A percentile compares a stretch with the other conserved stretches of the same genome.
phyloP scores from a whole-genome alignment of 306 rosid genomes.

The Quercus variabilis region DNA sequence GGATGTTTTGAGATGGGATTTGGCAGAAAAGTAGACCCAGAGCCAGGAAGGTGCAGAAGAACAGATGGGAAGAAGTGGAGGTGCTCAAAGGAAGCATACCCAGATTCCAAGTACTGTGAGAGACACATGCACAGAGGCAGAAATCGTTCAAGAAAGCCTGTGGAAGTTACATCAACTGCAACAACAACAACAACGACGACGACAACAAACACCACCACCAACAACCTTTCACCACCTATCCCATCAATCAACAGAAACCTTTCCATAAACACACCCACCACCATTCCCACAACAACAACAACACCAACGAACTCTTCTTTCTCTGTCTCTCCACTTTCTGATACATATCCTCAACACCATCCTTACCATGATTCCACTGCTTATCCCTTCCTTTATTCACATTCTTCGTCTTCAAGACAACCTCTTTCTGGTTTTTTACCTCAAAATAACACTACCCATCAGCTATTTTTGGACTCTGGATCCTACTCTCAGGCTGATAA shows the following conservation, averaged over 20 bases:
- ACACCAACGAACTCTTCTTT: conserved; percentile 38
- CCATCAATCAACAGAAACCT: conserved; percentile 40
- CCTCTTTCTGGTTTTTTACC: conserved; percentile 44
- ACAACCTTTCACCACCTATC: conserved; percentile 37
- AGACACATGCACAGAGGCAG: conserved; percentile 99
- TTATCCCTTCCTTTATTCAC: conserved; percentile 51
- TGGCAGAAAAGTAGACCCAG: conserved; percentile 96
- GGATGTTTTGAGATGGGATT: conserved; percentile 93
- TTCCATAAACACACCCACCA: conserved; percentile 30
- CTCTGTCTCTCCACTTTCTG: conserved; percentile 45
- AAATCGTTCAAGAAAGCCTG: conserved; percentile 99
- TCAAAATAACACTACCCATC: conserved; percentile 46
- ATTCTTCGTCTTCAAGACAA: conserved; percentile 51
- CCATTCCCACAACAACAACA: not conserved
- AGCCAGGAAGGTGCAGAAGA: conserved; percentile 99
- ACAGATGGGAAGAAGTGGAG: conserved; percentile 99
- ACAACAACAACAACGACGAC: conserved; percentile 20
- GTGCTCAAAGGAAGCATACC: conserved; percentile 98
- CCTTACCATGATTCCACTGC: conserved; percentile 47
- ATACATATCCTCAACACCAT: conserved; percentile 35
- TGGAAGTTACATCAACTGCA: conserved; percentile 72
- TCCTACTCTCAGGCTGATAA: conserved; percentile 55
- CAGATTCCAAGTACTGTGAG: conserved; percentile 98
- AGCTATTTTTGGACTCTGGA: conserved; percentile 60
- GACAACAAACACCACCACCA: conserved; percentile 7